Evolutionary conservation across 1,139 yeast species (phyloP).

Genomic region (Protomyces macrosporus): DNA sequence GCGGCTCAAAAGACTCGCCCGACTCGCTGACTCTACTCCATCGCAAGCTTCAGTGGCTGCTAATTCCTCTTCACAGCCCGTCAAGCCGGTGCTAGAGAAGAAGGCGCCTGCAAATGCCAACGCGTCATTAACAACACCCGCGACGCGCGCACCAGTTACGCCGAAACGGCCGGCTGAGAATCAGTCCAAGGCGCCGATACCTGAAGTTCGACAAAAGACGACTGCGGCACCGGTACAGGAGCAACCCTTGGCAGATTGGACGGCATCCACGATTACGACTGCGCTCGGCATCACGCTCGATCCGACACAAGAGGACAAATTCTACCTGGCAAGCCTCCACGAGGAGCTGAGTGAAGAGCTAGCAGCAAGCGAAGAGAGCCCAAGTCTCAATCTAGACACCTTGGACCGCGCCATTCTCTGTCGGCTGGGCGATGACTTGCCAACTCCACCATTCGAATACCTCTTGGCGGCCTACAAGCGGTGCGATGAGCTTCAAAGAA

Average conservation of each 20-base stretch:
- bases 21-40: background rate
- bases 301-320: background rate
- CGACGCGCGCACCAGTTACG: background rate
- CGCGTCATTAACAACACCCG: background rate
- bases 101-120: background rate
- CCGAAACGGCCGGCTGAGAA: background rate
- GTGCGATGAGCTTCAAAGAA: constrained; percentile 24
- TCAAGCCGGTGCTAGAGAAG: background rate
- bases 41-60: too few relatives aligned
- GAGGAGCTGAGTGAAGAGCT: constrained; percentile 9
- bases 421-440: constrained; percentile 34
- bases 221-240: background rate
- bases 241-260: constrained; percentile 4
- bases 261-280: background rate
- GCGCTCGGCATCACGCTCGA: constrained; percentile 3
- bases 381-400: constrained; percentile 31
- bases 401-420: constrained; percentile 37
- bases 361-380: background rate
- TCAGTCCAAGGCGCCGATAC: background rate
- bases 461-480: constrained; percentile 29
- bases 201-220: background rate
- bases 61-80: too few relatives aligned
- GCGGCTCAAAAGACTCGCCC: background rate
- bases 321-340: constrained; percentile 8
- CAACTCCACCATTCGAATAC: constrained; percentile 31